A percentile compares a stretch with the other conserved stretches of the same genome.
phyloP scores from a whole-genome alignment of 2,329 filamentous ascomycete species.

The Penicillium sp. region DNA sequence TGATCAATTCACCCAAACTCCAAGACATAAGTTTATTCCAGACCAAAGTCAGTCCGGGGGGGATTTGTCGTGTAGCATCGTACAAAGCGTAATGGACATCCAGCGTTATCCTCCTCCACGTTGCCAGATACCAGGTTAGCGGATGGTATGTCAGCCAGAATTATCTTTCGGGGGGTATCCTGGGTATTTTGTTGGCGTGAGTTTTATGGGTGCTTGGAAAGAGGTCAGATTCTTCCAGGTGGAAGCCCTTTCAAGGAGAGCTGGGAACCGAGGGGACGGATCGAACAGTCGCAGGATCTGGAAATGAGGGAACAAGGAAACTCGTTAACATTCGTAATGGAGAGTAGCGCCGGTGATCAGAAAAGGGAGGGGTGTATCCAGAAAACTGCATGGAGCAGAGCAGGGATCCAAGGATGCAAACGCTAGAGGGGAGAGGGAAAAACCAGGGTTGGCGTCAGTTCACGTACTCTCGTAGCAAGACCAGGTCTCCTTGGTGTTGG shows the following conservation, averaged over 20 bases:
- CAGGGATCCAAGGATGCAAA: not conserved
- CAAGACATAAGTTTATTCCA: slow-evolving; percentile 11
- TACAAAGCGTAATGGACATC: slow-evolving; percentile 21
- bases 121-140: not conserved
- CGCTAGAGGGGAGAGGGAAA: not conserved
- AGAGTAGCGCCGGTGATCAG: not conserved
- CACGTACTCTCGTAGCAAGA: slow-evolving; percentile 34
- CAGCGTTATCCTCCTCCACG: slow-evolving; percentile 2
- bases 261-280: slow-evolving; percentile 21
- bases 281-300: slow-evolving; percentile 20
- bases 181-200: not conserved
- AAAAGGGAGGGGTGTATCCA: not conserved
- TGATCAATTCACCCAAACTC: slow-evolving; percentile 6
- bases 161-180: not conserved
- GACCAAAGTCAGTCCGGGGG: slow-evolving; percentile 2
- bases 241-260: slow-evolving; percentile 18
- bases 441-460: slow-evolving; percentile 6
- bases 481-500: slow-evolving; percentile 30
- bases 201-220: slow-evolving; percentile 5
- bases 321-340: slow-evolving; percentile 16
- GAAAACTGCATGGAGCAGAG: not conserved
- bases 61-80: slow-evolving; percentile 19
- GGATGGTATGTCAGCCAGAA: slow-evolving; percentile 1
- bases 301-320: slow-evolving; percentile 3
- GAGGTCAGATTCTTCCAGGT: slow-evolving; percentile 1